Percentiles rank a stretch among this genome's conserved stretches.
Evolutionary conservation across 441 rosid genomes (phyloP).

Genomic region (Croton setiger): DNA sequence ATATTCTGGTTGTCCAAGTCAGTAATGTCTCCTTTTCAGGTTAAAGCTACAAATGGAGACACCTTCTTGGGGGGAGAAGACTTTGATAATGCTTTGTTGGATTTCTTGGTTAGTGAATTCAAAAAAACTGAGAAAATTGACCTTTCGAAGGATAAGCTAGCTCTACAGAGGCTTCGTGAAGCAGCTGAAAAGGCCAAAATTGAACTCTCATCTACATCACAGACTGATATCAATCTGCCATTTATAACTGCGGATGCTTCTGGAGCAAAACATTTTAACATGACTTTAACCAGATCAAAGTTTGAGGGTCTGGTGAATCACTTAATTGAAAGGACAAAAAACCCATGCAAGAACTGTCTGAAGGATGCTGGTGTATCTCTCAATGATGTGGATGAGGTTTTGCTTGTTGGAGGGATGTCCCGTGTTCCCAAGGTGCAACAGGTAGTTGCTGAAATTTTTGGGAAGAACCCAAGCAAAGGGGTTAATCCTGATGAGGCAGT

Average conservation of each 20-base stretch:
- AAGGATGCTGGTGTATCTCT: slow-evolving; percentile 81
- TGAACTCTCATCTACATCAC: slow-evolving; percentile 88
- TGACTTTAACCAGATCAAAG: slow-evolving; percentile 75
- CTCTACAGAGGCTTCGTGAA: slow-evolving; percentile 93
- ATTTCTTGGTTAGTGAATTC: slow-evolving; percentile 76
- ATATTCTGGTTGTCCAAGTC: neutral
- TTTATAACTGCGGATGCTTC: slow-evolving; percentile 92
- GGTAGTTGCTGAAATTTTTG: slow-evolving; percentile 72
- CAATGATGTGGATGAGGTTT: slow-evolving; percentile 89
- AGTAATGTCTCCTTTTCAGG: slow-evolving; percentile 34
- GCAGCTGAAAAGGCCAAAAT: slow-evolving; percentile 98
- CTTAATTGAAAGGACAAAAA: slow-evolving; percentile 80
- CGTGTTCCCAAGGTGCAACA: slow-evolving; percentile 95
- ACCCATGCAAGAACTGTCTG: slow-evolving; percentile 80
- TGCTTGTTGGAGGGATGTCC: slow-evolving; percentile 96
- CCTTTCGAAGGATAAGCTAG: slow-evolving; percentile 79
- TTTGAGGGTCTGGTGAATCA: slow-evolving; percentile 66
- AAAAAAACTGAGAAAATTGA: slow-evolving; percentile 75
- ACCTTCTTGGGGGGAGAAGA: slow-evolving; percentile 98
- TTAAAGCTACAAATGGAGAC: slow-evolving; percentile 97
- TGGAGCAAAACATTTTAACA: slow-evolving; percentile 90
- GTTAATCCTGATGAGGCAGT: slow-evolving; percentile 98
- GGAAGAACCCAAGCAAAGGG: slow-evolving; percentile 91
- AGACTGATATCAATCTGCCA: slow-evolving; percentile 91
- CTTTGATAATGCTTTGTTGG: slow-evolving; percentile 79